Percentiles rank a stretch among this genome's conserved stretches.
Conservation (phyloP, 176 grass and related monocot species). For the Zizania latifolia region DNA sequence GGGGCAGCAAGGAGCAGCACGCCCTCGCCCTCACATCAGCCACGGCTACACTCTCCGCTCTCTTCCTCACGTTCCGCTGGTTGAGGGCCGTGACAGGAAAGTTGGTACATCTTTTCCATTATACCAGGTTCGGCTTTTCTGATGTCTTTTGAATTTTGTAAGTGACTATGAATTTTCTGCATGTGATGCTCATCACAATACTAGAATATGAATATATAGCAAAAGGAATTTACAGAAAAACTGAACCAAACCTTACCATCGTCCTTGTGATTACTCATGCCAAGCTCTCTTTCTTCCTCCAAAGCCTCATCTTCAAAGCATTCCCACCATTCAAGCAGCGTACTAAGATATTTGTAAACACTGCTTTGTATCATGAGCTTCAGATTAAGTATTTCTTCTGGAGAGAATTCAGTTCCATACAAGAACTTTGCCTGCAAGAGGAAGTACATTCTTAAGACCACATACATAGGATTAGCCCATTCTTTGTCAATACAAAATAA, state of each 20-base stretch:
- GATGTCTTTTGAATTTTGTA: background rate
- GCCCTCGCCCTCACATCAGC: no score
- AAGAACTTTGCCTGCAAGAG: conserved; percentile 55
- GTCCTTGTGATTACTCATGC: conserved; percentile 17
- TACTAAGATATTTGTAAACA: conserved; percentile 64
- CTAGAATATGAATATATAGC: background rate
- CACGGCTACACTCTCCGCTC: no score
- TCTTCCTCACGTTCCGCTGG: no score
- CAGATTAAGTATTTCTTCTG: conserved; percentile 51
- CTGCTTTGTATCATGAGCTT: conserved; percentile 82
- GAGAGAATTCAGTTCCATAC: conserved; percentile 54
- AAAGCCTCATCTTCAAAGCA: conserved; percentile 70
- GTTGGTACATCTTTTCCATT: background rate
- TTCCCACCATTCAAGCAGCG: conserved; percentile 66
- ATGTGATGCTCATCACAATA: background rate
- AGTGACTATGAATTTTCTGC: background rate
- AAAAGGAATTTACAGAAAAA: background rate
- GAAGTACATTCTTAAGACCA: background rate
- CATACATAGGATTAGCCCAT: background rate
- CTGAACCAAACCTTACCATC: background rate
- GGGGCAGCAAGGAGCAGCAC: no score
- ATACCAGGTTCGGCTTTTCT: background rate
- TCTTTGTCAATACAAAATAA: background rate
- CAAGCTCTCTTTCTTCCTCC: background rate
- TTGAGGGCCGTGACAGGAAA: no score